Conservation (phyloP, 2,329 filamentous ascomycete species). For the Raffaelea albimanens region DNA sequence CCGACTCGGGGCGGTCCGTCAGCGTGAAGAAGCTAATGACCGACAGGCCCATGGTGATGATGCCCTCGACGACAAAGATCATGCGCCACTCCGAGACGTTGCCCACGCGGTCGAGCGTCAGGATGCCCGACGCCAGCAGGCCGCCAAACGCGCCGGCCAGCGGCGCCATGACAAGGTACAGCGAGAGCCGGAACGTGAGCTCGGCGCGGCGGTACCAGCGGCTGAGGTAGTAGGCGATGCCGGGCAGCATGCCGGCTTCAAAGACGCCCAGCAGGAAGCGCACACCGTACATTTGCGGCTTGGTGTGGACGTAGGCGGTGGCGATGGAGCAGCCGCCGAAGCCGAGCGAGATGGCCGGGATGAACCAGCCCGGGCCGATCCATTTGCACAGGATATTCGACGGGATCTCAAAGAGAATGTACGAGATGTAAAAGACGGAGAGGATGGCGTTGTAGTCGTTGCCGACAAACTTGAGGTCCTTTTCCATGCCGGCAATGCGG, state of each 20-base stretch:
- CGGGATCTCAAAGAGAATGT: slow-evolving; percentile 65
- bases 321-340: slow-evolving; percentile 56
- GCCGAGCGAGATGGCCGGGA: slow-evolving; percentile 50
- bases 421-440: slow-evolving; percentile 62
- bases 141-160: slow-evolving; percentile 9
- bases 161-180: slow-evolving; percentile 54
- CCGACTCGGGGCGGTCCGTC: slow-evolving; percentile 55
- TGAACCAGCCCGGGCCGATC: slow-evolving; percentile 63
- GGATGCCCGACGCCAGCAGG: slow-evolving; percentile 8
- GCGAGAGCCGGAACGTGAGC: slow-evolving; percentile 47
- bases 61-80: slow-evolving; percentile 57
- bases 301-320: slow-evolving; percentile 54
- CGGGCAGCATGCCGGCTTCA: slow-evolving; percentile 65
- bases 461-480: slow-evolving; percentile 46
- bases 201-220: slow-evolving; percentile 57
- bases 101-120: slow-evolving; percentile 20
- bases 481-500: slow-evolving; percentile 53
- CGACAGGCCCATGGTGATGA: slow-evolving; percentile 54
- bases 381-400: slow-evolving; percentile 60
- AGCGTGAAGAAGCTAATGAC: slow-evolving; percentile 50
- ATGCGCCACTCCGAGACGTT: slow-evolving; percentile 56
- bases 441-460: slow-evolving; percentile 63
- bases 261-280: slow-evolving; percentile 20
- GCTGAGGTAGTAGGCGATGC: slow-evolving; percentile 64
- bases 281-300: slow-evolving; percentile 35